Base-by-base conservation (phyloP, 1,284 basidiomycete genomes). In the Malassezia sp. region DNA sequence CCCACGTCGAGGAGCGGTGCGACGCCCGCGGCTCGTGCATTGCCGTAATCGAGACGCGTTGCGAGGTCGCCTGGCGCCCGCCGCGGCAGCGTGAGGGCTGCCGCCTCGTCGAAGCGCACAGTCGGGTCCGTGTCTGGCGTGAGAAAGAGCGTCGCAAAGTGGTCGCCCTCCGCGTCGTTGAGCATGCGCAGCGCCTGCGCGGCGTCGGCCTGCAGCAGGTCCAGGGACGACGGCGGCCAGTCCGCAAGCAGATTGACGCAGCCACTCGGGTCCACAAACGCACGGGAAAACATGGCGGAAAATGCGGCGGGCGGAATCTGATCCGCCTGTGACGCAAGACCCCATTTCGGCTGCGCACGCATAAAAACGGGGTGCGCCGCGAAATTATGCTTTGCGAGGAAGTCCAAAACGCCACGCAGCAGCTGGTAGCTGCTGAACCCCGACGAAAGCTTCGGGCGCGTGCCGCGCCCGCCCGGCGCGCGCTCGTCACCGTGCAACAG, bases 371-470 rank as follows among this genome's bases (percentile, higher is more conserved):
- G 76, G 0, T 77, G 76, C 14, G 73, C 73, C n/a, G 67, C 70
- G 49, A 84, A 85, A 53, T 85, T 78, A 55, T 82, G 81, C 57
- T 79, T 79, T 15, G 61, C 59, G 18, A 89, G 68, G 63, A 85
- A 82, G 61, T 86, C 83, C 51, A 90, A 67, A 3, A 79, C 79
- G 37, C 82, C 84, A 51, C 82, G 79, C 71, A 89, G 87, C 26
- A 88, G 73, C 67, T 89, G 87, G 70, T 88, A 89, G 27, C 83
- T 85, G 56, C 84, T 87, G 59, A 88, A 70, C 1, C 84, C 83
- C 45, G 77, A 78, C 14, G 81, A 81, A 2, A 85, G 44, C 38
- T 65, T 71, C 55, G 56, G 65, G 52, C 71, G 45, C 64, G 41
- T 35, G 56, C 75, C 54, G 77, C 79, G 46, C 42, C 52, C 41